These are phyloP conservation scores for Curvularia eragrostidis DNA, from an alignment of 2,329 filamentous ascomycete species.

Conservation along the genomic window DNA sequence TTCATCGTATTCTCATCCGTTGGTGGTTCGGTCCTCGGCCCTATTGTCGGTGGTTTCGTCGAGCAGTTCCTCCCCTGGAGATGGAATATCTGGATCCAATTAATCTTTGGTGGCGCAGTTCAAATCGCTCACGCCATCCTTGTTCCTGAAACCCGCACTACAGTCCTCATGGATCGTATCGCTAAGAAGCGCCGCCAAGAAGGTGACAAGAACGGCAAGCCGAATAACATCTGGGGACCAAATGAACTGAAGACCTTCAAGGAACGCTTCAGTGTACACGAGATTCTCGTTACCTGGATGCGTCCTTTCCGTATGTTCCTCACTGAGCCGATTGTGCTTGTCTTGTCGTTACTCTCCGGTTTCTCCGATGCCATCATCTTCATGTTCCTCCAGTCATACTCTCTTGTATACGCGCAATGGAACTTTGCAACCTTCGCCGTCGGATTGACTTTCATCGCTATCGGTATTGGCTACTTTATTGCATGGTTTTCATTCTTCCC, in stretches of 20 bases:
- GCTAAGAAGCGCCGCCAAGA: conserved; percentile 74
- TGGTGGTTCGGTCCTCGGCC: conserved; percentile 76
- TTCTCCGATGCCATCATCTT: conserved; percentile 81
- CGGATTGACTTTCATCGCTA: conserved; percentile 68
- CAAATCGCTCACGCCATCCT: conserved; percentile 71
- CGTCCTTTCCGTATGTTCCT: conserved; percentile 75
- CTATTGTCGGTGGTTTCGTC: conserved; percentile 79
- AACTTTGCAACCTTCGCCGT: conserved; percentile 63
- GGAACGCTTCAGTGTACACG: conserved; percentile 48
- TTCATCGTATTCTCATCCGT: conserved; percentile 78
- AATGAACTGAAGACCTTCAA: conserved; percentile 65
- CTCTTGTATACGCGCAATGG: conserved; percentile 73
- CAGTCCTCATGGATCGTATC: conserved; percentile 78
- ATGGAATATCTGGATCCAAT: conserved; percentile 85
- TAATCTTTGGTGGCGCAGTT: conserved; percentile 77
- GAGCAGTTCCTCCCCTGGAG: conserved; percentile 73
- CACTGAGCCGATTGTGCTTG: conserved; percentile 76
- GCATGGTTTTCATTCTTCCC: conserved; percentile 68
- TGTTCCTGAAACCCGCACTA: conserved; percentile 80
- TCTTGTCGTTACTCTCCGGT: conserved; percentile 73
- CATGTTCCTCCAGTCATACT: conserved; percentile 76
- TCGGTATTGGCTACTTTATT: conserved; percentile 67
- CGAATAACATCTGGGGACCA: conserved; percentile 72
- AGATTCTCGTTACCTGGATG: conserved; percentile 59
- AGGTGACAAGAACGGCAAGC: conserved; percentile 65